These are phyloP conservation scores for Colletotrichum tropicicola DNA, from an alignment of 2,329 filamentous ascomycete genomes.

Conservation along the genomic window DNA sequence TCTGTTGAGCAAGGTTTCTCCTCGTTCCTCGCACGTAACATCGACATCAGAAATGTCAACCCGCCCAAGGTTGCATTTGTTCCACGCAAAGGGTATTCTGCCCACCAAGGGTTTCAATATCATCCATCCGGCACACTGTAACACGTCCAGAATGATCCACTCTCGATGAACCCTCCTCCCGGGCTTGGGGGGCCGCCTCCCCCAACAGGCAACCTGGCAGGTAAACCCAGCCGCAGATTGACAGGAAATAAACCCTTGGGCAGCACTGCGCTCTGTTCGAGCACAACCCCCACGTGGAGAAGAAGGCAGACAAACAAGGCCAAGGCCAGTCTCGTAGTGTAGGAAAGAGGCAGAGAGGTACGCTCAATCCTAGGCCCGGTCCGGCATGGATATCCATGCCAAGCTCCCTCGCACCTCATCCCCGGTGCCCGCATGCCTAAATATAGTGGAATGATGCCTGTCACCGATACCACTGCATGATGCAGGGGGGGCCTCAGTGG, in stretches of 20 bases:
- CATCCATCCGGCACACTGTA: neutral
- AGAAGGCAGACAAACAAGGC: neutral
- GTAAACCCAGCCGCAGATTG: neutral
- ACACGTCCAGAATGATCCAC: neutral
- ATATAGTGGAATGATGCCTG: constrained; percentile 26
- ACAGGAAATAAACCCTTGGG: neutral
- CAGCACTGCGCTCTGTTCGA: neutral
- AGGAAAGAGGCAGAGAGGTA: neutral
- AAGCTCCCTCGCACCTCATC: neutral
- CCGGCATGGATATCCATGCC: constrained; percentile 29
- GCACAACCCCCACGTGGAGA: constrained; percentile 18
- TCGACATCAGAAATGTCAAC: neutral
- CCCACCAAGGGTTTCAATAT: constrained; percentile 19
- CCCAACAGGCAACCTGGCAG: neutral
- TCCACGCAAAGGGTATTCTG: constrained; percentile 14
- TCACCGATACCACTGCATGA: constrained; percentile 27
- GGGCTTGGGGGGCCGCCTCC: neutral
- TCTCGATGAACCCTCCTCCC: neutral
- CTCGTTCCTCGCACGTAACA: neutral
- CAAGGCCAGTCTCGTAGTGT: neutral
- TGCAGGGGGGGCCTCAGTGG: constrained; percentile 27
- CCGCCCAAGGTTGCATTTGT: constrained; percentile 6
- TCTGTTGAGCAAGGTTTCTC: neutral
- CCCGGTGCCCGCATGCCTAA: constrained; percentile 19
- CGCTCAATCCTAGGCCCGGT: neutral